Conservation (phyloP, 208 protist species). For the Trypanosoma brucei region DNA sequence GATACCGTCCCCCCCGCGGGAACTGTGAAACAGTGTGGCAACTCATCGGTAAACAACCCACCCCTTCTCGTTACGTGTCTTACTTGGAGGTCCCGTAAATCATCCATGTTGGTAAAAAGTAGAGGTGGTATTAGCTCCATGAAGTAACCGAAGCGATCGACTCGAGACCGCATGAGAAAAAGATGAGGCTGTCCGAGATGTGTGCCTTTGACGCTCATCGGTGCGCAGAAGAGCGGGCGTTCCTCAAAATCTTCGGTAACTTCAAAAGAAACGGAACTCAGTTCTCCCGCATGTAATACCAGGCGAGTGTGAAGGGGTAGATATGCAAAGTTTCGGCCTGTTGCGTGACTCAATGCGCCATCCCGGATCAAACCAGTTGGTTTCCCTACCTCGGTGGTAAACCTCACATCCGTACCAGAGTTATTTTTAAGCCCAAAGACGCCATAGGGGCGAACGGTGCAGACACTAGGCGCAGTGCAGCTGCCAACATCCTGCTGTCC, state of each 20-base stretch:
- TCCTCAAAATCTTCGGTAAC: conserved; percentile 13
- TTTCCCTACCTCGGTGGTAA: conserved; percentile 21
- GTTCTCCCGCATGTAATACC: conserved; percentile 4
- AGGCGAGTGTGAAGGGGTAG: conserved; percentile 18
- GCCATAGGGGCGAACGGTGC: conserved; percentile 14
- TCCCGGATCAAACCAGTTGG: conserved; percentile 24
- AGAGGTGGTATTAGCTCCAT: conserved; percentile 21
- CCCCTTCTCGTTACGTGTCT: conserved; percentile 5
- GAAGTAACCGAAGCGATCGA: not conserved
- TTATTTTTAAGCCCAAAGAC: conserved; percentile 24
- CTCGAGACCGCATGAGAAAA: conserved; percentile 1
- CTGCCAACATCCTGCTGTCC: not conserved
- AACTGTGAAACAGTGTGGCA: conserved; percentile 6
- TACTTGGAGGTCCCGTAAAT: conserved; percentile 7
- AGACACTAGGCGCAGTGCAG: not conserved
- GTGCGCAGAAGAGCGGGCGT: conserved; percentile 2
- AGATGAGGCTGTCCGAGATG: conserved; percentile 14
- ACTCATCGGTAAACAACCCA: conserved; percentile 1
- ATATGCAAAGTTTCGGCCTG: conserved; percentile 25
- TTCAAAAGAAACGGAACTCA: conserved; percentile 14
- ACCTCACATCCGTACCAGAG: conserved; percentile 14
- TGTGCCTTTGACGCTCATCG: not conserved
- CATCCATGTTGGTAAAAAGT: conserved; percentile 16
- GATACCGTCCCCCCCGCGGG: conserved; percentile 9
- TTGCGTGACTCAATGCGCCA: not conserved